Conservation (phyloP, 1,284 basidiomycete species). For the Heterobasidion annosum region DNA sequence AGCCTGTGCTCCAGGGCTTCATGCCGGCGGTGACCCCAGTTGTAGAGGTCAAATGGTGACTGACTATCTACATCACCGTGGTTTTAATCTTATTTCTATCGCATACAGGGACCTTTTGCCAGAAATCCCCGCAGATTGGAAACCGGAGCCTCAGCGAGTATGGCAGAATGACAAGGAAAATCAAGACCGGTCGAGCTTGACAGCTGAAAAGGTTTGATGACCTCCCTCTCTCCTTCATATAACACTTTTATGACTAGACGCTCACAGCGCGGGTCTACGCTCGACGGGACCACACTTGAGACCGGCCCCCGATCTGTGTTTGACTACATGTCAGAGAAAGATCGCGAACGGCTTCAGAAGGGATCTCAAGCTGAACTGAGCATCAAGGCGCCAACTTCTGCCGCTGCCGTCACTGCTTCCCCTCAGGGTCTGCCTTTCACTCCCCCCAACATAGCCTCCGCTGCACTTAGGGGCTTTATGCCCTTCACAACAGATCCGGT, state of each 20-base stretch:
- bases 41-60: constrained; percentile 65
- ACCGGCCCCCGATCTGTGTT: constrained; percentile 76
- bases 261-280: constrained; percentile 63
- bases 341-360: constrained; percentile 74
- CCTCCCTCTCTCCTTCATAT: not conserved
- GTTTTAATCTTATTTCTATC: constrained; percentile 10
- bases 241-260: constrained; percentile 7
- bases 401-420: constrained; percentile 14
- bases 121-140: constrained; percentile 78
- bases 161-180: constrained; percentile 62
- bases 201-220: constrained; percentile 56
- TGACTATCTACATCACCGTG: constrained; percentile 10
- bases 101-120: constrained; percentile 70
- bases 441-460: constrained; percentile 74
- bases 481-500: constrained; percentile 74
- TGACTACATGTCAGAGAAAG: constrained; percentile 89
- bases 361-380: constrained; percentile 18
- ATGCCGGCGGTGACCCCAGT: constrained; percentile 59
- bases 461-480: constrained; percentile 84
- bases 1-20: constrained; percentile 70
- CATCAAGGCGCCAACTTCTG: constrained; percentile 9
- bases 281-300: constrained; percentile 76
- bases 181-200: constrained; percentile 27
- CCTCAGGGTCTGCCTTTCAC: constrained; percentile 41
- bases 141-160: constrained; percentile 70